phyloP scores from a whole-genome alignment of 2,329 filamentous ascomycete genomes.

The Clonostachys chloroleuca region DNA sequence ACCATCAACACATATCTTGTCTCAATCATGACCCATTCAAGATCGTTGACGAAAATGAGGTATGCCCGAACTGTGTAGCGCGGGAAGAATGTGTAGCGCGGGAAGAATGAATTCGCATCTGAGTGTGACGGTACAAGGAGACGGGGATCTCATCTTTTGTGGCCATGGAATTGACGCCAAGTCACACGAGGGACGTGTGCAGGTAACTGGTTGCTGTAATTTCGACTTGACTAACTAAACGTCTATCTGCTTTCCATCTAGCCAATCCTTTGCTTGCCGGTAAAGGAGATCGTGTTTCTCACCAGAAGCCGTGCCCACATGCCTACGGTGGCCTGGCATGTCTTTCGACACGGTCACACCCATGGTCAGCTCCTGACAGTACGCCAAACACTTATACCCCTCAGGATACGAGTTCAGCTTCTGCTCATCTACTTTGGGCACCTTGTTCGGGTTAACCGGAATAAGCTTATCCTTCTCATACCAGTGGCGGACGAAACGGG shows the following conservation, averaged over 20 bases:
- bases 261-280: slow-evolving; percentile 33
- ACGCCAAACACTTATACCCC: slow-evolving; percentile 38
- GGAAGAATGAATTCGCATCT: too few relatives aligned
- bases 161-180: too few relatives aligned
- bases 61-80: too few relatives aligned
- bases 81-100: too few relatives aligned
- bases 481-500: slow-evolving; percentile 38
- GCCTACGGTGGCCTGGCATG: slow-evolving; percentile 35
- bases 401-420: slow-evolving; percentile 30
- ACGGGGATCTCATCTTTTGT: too few relatives aligned
- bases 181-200: too few relatives aligned
- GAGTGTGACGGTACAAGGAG: too few relatives aligned
- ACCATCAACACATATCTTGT: too few relatives aligned
- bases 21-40: too few relatives aligned
- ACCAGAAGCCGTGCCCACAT: slow-evolving; percentile 11
- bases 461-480: slow-evolving; percentile 50
- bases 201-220: not conserved
- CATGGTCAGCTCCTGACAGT: slow-evolving; percentile 39
- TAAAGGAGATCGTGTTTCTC: slow-evolving; percentile 41
- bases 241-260: slow-evolving; percentile 29
- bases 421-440: slow-evolving; percentile 32
- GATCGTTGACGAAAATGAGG: too few relatives aligned
- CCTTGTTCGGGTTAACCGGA: slow-evolving; percentile 32
- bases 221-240: slow-evolving; percentile 5
- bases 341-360: slow-evolving; percentile 34